These are phyloP conservation scores for Hsuehochloa calcarea DNA, from an alignment of 176 grass and related monocot genomes.

Conservation along the genomic window DNA sequence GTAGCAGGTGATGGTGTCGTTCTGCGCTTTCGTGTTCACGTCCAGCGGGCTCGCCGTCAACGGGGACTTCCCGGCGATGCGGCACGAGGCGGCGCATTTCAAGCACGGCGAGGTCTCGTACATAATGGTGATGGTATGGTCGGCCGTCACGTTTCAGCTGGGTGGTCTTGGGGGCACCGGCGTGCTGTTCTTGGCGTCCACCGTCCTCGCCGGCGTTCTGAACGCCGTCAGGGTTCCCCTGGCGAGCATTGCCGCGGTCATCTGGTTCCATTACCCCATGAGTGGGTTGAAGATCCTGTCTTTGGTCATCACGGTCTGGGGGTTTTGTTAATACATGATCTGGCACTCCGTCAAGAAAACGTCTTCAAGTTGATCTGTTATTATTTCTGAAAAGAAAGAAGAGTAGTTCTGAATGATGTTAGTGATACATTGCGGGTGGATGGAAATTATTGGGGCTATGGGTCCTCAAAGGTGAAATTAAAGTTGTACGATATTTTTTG, in stretches of 20 bases:
- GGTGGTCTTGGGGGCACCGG: constrained; percentile 74
- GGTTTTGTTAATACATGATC: constrained; percentile 75
- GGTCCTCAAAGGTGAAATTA: no score
- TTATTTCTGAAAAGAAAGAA: no score
- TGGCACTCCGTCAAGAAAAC: constrained; percentile 39
- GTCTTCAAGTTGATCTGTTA: neutral
- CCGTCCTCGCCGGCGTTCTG: constrained; percentile 81
- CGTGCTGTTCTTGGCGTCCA: constrained; percentile 80
- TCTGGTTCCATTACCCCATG: constrained; percentile 89
- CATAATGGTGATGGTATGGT: constrained; percentile 61
- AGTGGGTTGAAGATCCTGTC: constrained; percentile 91
- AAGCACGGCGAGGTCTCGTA: constrained; percentile 46
- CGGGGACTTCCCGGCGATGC: constrained; percentile 60
- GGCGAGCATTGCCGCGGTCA: constrained; percentile 73
- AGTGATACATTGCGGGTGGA: no score
- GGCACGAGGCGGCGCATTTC: constrained; percentile 52
- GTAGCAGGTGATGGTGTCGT: constrained; percentile 84
- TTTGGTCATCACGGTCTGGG: constrained; percentile 81
- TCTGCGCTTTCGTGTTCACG: constrained; percentile 77
- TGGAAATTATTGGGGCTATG: no score
- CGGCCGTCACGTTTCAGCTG: constrained; percentile 74
- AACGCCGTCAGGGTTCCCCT: constrained; percentile 87
- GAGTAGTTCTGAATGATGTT: no score
- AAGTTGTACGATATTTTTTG: no score
- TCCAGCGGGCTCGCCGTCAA: constrained; percentile 48